phyloP scores from a whole-genome alignment of 1,284 basidiomycete species.

The Marasmius sp. region DNA sequence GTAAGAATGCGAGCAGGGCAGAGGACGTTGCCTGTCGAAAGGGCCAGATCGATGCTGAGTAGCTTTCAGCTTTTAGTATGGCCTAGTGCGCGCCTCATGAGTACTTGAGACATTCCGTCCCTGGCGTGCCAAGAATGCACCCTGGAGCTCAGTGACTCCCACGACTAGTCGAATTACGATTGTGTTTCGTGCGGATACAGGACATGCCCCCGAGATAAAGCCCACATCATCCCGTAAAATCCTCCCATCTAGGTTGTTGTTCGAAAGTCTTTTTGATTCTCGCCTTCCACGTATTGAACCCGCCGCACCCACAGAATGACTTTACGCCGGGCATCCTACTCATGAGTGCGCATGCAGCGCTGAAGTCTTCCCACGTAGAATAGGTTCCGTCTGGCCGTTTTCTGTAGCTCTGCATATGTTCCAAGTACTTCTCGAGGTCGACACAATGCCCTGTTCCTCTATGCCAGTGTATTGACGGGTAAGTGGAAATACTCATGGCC shows the following conservation, averaged over 20 bases:
- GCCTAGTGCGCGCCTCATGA: too few species aligned
- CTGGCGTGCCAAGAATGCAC: too few species aligned
- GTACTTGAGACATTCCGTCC: too few species aligned
- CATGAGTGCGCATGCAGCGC: neutral
- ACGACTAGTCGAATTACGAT: too few species aligned
- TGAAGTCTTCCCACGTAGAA: neutral
- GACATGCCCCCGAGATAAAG: neutral
- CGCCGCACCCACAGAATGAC: neutral
- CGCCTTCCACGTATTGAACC: neutral
- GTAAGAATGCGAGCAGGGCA: too few species aligned
- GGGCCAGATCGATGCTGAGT: too few species aligned
- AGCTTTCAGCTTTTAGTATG: too few species aligned
- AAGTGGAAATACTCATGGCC: neutral
- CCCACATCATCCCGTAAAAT: neutral
- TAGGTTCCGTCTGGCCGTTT: neutral
- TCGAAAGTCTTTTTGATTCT: neutral
- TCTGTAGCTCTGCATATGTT: neutral
- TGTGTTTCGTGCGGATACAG: neutral
- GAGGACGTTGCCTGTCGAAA: too few species aligned
- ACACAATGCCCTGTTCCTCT: neutral
- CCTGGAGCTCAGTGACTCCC: too few species aligned
- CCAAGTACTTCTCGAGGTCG: neutral
- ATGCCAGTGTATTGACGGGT: neutral
- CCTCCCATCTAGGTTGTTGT: neutral
- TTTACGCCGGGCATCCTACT: neutral